Percentiles rank a stretch among this genome's conserved stretches.
These are phyloP conservation scores for Tetrahymena thermophila DNA, from an alignment of 73 alveolate genomes.

Conservation along the genomic window DNA sequence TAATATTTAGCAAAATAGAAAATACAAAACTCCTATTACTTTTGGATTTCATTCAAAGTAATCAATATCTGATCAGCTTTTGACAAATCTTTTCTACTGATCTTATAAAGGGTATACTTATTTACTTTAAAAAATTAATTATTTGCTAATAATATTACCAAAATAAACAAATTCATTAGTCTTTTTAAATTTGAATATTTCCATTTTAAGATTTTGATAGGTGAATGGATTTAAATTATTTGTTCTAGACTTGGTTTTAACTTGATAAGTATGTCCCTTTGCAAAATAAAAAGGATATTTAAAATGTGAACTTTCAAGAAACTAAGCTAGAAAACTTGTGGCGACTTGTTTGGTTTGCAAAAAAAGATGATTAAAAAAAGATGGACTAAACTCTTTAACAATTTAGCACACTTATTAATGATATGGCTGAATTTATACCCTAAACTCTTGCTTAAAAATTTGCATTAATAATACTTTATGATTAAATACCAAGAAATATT, in stretches of 20 bases:
- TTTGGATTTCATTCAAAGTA: not conserved
- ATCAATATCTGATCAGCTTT: not conserved
- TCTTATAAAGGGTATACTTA: not conserved
- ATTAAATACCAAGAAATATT: not conserved
- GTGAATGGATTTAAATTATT: not conserved
- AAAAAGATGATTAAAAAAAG: not conserved
- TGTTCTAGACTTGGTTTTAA: not conserved
- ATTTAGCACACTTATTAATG: not conserved
- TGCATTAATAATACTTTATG: not conserved
- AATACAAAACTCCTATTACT: not conserved
- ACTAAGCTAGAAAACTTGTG: not conserved
- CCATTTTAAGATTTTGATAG: not conserved
- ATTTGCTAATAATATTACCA: not conserved
- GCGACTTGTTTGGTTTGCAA: not conserved
- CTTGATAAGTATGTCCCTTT: not conserved
- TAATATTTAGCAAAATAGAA: not conserved
- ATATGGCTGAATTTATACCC: not conserved
- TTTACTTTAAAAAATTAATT: no score
- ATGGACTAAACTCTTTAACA: not conserved
- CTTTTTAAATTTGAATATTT: not conserved
- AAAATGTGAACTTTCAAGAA: not conserved
- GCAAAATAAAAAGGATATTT: not conserved
- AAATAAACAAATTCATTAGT: no score
- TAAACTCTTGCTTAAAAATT: not conserved
- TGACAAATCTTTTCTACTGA: not conserved